phyloP scores from a whole-genome alignment of 2,329 filamentous ascomycete genomes.

The Dactylonectria macrodidyma region DNA sequence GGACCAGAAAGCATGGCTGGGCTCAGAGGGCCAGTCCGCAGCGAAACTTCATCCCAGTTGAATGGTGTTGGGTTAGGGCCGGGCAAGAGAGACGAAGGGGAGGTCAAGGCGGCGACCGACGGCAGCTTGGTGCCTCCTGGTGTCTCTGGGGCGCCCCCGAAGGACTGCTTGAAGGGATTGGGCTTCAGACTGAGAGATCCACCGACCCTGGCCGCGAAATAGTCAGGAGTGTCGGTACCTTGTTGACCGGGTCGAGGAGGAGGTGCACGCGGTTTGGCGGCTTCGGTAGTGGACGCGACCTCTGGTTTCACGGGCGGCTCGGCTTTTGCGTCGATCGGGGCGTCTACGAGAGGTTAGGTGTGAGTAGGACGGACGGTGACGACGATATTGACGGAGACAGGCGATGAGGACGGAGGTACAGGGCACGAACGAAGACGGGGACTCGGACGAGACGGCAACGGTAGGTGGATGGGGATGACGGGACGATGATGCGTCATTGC shows the following conservation, averaged over 20 bases:
- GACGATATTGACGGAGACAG: too few relatives aligned
- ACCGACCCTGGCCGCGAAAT: too few relatives aligned
- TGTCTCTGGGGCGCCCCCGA: slow-evolving; percentile 81
- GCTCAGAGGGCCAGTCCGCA: slow-evolving; percentile 93
- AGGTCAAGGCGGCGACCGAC: slow-evolving; percentile 91
- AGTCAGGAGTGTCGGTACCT: too few relatives aligned
- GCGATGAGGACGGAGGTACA: too few relatives aligned
- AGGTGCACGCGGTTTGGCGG: slow-evolving; percentile 77
- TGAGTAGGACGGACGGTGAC: too few relatives aligned
- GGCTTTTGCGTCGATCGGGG: slow-evolving; percentile 7
- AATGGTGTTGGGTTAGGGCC: slow-evolving; percentile 81
- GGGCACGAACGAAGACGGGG: too few relatives aligned
- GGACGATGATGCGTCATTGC: too few relatives aligned
- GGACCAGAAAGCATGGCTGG: too few relatives aligned
- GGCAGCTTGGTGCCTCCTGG: slow-evolving; percentile 88
- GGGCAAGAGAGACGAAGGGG: slow-evolving; percentile 84
- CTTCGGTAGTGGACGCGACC: slow-evolving; percentile 68
- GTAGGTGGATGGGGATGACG: too few relatives aligned
- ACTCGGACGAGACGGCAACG: too few relatives aligned
- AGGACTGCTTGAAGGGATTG: slow-evolving; percentile 98
- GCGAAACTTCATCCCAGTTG: slow-evolving; percentile 85
- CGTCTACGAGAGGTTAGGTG: too few relatives aligned
- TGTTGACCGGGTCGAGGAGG: slow-evolving; percentile 75
- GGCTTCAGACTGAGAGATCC: slow-evolving; percentile 80
- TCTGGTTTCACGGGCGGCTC: slow-evolving; percentile 65